Conservation (phyloP, 192 early-diverging fungal genomes). For the Linnemannia schmuckeri region DNA sequence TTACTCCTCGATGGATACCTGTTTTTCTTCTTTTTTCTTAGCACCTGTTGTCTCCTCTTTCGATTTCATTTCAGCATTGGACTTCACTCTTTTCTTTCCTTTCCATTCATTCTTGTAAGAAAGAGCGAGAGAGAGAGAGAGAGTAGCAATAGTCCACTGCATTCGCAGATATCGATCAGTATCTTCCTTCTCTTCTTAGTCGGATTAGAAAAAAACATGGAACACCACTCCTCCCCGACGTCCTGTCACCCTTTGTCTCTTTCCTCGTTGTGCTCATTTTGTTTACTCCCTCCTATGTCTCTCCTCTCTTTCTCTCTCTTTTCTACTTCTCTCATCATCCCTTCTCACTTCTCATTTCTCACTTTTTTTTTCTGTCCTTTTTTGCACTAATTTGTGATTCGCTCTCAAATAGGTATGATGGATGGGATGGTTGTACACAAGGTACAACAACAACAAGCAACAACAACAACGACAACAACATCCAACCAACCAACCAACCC, state of each 20-base stretch:
- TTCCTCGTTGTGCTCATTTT: neutral
- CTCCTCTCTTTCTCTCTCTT: no score
- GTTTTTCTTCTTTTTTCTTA: neutral
- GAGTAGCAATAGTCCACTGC: neutral
- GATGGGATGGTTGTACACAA: neutral
- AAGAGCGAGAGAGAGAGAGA: neutral
- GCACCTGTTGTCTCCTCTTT: neutral
- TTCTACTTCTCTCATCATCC: neutral
- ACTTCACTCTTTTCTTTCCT: neutral
- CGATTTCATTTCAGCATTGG: slow-evolving; percentile 1
- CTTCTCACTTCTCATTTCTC: neutral
- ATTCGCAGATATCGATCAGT: neutral
- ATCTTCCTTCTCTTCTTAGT: neutral
- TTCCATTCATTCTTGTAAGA: no score
- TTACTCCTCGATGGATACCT: neutral
- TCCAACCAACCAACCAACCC: no score
- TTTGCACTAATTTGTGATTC: neutral
- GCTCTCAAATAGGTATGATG: neutral
- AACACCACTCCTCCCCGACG: neutral
- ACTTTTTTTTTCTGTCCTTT: neutral
- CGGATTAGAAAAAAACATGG: neutral
- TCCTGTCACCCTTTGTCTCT: no score
- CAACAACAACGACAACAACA: no score
- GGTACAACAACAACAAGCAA: no score
- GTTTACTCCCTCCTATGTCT: no score